Conservation (phyloP, 2,329 filamentous ascomycete genomes). For the Parastagonospora avenae region DNA sequence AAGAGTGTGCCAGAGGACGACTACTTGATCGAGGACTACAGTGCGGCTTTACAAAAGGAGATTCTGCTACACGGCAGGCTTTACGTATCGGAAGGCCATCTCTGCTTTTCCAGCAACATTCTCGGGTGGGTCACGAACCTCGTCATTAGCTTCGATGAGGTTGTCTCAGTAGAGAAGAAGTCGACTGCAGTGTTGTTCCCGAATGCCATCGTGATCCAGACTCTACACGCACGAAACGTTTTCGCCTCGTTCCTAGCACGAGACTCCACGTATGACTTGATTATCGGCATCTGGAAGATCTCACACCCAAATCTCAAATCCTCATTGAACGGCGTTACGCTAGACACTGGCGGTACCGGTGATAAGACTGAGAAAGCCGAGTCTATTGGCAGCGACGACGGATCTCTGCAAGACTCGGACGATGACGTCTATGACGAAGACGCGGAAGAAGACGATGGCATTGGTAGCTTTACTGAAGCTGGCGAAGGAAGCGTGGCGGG, state of each 20-base stretch:
- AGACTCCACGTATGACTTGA: slow-evolving; percentile 94
- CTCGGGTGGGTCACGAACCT: slow-evolving; percentile 97
- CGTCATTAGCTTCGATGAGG: slow-evolving; percentile 97
- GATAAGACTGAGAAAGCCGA: slow-evolving; percentile 90
- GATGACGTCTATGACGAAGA: slow-evolving; percentile 82
- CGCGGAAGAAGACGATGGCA: slow-evolving; percentile 72
- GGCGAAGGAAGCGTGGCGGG: slow-evolving; percentile 59
- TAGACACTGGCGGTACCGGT: slow-evolving; percentile 71
- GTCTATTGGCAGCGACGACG: slow-evolving; percentile 57
- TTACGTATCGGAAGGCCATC: slow-evolving; percentile 95
- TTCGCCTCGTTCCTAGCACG: slow-evolving; percentile 95
- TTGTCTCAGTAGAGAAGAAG: slow-evolving; percentile 95
- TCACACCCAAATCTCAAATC: slow-evolving; percentile 91
- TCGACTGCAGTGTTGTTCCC: slow-evolving; percentile 95
- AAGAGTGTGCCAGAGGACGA: slow-evolving; percentile 97
- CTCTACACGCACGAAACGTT: slow-evolving; percentile 89
- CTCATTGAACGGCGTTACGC: slow-evolving; percentile 83
- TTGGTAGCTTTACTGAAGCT: slow-evolving; percentile 66
- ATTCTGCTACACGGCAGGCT: slow-evolving; percentile 92
- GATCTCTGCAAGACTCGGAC: slow-evolving; percentile 67
- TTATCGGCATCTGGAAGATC: slow-evolving; percentile 98
- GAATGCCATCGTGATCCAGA: slow-evolving; percentile 96
- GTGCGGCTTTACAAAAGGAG: slow-evolving; percentile 92
- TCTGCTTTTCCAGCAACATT: slow-evolving; percentile 99
- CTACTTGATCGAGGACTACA: slow-evolving; percentile 98